phyloP scores from a whole-genome alignment of 1,284 basidiomycete species.

The Moesziomyces sp. region DNA sequence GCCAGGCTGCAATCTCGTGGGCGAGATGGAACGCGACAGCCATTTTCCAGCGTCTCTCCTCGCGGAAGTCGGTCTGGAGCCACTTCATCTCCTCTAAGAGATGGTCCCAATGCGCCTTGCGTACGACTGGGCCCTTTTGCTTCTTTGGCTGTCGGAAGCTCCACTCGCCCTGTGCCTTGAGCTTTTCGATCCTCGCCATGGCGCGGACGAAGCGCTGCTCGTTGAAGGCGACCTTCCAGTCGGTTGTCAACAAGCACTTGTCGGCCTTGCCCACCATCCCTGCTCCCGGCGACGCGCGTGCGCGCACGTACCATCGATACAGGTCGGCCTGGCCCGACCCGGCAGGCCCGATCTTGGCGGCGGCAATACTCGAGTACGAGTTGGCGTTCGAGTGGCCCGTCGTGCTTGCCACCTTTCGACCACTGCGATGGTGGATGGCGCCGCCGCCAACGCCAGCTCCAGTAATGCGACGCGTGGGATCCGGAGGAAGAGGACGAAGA shows the following conservation, averaged over 20 bases:
- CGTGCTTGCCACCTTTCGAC: slow-evolving; percentile 38
- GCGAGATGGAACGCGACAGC: slow-evolving; percentile 87
- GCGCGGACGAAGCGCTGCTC: slow-evolving; percentile 73
- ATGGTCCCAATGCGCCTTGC: slow-evolving; percentile 94
- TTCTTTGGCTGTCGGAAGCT: slow-evolving; percentile 95
- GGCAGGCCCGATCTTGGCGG: slow-evolving; percentile 50
- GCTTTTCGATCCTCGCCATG: slow-evolving; percentile 83
- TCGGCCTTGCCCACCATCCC: slow-evolving; percentile 66
- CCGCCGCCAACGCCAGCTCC: slow-evolving; percentile 62
- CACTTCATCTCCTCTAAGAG: slow-evolving; percentile 98
- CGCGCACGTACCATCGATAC: slow-evolving; percentile 63
- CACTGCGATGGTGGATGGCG: slow-evolving; percentile 59
- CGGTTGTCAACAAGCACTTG: slow-evolving; percentile 64
- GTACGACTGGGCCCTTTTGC: slow-evolving; percentile 81
- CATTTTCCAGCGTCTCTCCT: slow-evolving; percentile 93
- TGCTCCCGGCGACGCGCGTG: slow-evolving; percentile 59
- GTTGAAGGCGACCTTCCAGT: slow-evolving; percentile 66
- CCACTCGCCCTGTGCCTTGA: slow-evolving; percentile 87
- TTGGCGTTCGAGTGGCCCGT: slow-evolving; percentile 30
- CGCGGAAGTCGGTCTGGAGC: slow-evolving; percentile 93
- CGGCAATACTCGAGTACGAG: slow-evolving; percentile 40
- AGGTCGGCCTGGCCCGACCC: slow-evolving; percentile 58
- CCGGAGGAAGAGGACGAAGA: slow-evolving; percentile 62
- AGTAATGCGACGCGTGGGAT: slow-evolving; percentile 62
- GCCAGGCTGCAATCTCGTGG: slow-evolving; percentile 86